Percentiles rank a stretch among this genome's conserved stretches.
Evolutionary conservation across 805 yeast species (phyloP).

Genomic region (Alloascoidea hylecoeti): DNA sequence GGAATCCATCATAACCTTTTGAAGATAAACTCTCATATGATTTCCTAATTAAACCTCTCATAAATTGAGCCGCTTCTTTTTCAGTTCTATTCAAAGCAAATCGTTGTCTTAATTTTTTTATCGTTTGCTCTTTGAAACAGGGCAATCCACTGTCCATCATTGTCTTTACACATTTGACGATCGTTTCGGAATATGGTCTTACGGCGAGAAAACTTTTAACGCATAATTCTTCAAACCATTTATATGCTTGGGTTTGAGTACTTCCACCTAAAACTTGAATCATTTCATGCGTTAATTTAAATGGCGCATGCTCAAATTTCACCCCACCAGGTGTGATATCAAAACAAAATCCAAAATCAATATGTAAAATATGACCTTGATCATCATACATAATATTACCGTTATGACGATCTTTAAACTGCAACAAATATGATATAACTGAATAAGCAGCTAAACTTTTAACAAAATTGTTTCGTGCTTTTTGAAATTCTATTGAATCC

Average conservation of each 20-base stretch:
- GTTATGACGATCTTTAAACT: conserved; percentile 92
- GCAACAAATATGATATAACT: conserved; percentile 76
- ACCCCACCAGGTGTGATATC: conserved; percentile 99
- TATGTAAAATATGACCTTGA: conserved; percentile 90
- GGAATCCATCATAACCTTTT: conserved; percentile 95
- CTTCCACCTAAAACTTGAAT: conserved; percentile 92
- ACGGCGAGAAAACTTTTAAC: conserved; percentile 84
- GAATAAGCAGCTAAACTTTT: conserved; percentile 91
- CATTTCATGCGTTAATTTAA: conserved; percentile 94
- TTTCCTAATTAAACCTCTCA: conserved; percentile 63
- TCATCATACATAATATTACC: conserved; percentile 95
- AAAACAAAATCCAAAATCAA: conserved; percentile 97
- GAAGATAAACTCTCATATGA: conserved; percentile 83
- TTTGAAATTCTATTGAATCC: conserved; percentile 75
- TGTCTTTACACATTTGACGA: conserved; percentile 74
- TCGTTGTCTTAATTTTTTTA: conserved; percentile 59
- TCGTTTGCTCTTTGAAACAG: conserved; percentile 84
- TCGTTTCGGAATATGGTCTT: conserved; percentile 76
- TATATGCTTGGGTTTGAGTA: conserved; percentile 69
- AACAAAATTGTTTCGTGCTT: conserved; percentile 84
- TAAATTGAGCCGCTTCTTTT: conserved; percentile 68
- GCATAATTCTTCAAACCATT: conserved; percentile 91
- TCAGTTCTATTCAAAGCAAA: conserved; percentile 75
- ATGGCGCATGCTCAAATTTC: conserved; percentile 95
- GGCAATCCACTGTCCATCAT: conserved; percentile 95